A percentile compares a stretch with the other conserved stretches of the same genome.
These are phyloP conservation scores for Leptodermis oblonga DNA, from an alignment of 257 asterid genomes.

Conservation along the genomic window DNA sequence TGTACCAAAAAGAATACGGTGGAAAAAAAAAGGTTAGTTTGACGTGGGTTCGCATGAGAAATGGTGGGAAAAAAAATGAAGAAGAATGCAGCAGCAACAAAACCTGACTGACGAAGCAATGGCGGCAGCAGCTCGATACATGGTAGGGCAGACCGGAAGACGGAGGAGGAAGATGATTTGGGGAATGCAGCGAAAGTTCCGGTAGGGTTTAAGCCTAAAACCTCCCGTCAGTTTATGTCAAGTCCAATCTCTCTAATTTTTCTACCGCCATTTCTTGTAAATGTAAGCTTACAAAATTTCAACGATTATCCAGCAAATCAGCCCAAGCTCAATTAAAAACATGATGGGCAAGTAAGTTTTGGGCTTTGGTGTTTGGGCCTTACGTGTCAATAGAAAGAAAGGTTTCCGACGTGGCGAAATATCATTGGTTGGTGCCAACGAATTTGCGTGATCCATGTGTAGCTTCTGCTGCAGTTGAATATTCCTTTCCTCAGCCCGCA, in stretches of 20 bases:
- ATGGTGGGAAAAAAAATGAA: not conserved
- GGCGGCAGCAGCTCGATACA: constrained; percentile 63
- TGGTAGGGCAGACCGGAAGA: constrained; percentile 19
- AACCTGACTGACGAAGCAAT: constrained; percentile 69
- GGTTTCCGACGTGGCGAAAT: not conserved
- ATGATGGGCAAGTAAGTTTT: not conserved
- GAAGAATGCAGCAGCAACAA: not conserved
- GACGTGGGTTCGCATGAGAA: not conserved
- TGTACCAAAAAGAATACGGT: not conserved
- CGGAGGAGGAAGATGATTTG: not conserved
- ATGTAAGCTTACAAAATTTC: not conserved
- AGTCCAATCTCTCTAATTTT: not conserved
- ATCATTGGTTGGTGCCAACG: constrained; percentile 9
- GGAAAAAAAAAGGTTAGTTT: not conserved
- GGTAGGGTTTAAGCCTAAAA: constrained; percentile 42
- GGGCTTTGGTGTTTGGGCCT: not conserved
- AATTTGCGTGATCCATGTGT: not conserved
- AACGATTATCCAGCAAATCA: no score
- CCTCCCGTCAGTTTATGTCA: constrained; percentile 5
- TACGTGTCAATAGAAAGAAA: not conserved
- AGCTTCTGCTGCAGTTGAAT: constrained; percentile 2
- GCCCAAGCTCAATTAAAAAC: no score
- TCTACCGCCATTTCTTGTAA: not conserved
- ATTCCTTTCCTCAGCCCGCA: constrained; percentile 2
- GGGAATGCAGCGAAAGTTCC: not conserved